Conservation (phyloP, 148 eudicot genomes). For the Beta vulgaris region DNA sequence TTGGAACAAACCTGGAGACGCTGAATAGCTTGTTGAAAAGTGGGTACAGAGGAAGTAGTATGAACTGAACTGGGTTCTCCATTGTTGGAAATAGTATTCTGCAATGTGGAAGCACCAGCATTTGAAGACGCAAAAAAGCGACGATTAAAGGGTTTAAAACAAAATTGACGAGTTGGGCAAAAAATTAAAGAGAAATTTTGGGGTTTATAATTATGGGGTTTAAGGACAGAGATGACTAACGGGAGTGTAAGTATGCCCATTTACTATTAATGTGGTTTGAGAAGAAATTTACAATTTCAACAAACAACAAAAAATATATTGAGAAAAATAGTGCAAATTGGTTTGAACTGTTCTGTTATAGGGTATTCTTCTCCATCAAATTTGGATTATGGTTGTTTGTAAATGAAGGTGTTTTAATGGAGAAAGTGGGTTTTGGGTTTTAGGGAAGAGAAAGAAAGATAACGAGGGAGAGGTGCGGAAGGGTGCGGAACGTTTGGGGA, state of each 20-base stretch:
- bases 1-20: slow-evolving; percentile 69
- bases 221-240: slow-evolving; percentile 58
- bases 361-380: background rate
- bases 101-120: slow-evolving; percentile 23
- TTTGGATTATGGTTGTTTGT: background rate
- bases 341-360: slow-evolving; percentile 4
- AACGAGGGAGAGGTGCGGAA: slow-evolving; percentile 17
- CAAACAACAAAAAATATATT: background rate
- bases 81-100: slow-evolving; percentile 23
- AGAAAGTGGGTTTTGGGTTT: slow-evolving; percentile 11
- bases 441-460: background rate
- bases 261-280: background rate
- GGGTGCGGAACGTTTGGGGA: background rate
- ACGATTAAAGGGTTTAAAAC: slow-evolving; percentile 19
- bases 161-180: slow-evolving; percentile 25
- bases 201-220: slow-evolving; percentile 63
- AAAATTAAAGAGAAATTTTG: slow-evolving; percentile 37
- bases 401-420: background rate
- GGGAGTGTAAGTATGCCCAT: slow-evolving; percentile 81
- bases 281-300: background rate
- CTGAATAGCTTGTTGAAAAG: slow-evolving; percentile 98
- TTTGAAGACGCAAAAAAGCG: slow-evolving; percentile 38
- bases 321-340: too few relatives aligned
- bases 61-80: slow-evolving; percentile 26
- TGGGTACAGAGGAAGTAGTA: slow-evolving; percentile 41